phyloP scores from a whole-genome alignment of 2,329 filamentous ascomycete species.

The Celoporthe dispersa region DNA sequence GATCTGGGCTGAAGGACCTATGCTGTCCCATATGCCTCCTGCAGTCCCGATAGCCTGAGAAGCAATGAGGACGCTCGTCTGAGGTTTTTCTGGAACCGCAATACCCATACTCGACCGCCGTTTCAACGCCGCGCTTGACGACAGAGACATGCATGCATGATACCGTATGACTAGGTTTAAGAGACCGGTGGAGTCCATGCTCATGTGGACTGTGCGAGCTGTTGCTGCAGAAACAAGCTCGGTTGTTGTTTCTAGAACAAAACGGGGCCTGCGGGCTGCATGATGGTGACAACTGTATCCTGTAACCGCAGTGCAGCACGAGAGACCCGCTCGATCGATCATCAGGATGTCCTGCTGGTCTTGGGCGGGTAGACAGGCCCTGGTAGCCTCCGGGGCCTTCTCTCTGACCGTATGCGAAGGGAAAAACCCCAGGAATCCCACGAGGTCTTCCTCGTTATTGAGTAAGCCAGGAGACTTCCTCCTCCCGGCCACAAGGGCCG shows the following conservation, averaged over 20 bases:
- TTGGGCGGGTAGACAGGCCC: not conserved
- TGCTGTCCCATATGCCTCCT: not conserved
- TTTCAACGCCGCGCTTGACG: not conserved
- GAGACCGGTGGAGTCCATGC: not conserved
- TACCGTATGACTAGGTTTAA: not conserved
- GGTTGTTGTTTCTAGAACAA: slow-evolving; percentile 19
- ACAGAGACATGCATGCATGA: not conserved
- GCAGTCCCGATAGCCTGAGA: not conserved
- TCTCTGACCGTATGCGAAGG: slow-evolving; percentile 2
- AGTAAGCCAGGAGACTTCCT: not conserved
- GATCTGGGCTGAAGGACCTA: not conserved
- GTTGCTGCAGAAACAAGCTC: slow-evolving; percentile 30
- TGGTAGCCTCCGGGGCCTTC: not conserved
- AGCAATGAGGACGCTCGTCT: not conserved
- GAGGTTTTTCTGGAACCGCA: not conserved
- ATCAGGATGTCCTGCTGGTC: not conserved
- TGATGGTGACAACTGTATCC: not conserved
- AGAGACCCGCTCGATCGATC: not conserved
- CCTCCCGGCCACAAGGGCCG: not conserved
- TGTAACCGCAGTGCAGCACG: not conserved
- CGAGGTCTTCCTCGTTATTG: not conserved
- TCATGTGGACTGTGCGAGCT: slow-evolving; percentile 3
- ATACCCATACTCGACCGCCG: not conserved
- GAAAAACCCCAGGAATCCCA: not conserved
- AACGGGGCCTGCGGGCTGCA: slow-evolving; percentile 7